Base-by-base conservation (phyloP, 2,329 filamentous ascomycete genomes). In the Capronia americana region DNA sequence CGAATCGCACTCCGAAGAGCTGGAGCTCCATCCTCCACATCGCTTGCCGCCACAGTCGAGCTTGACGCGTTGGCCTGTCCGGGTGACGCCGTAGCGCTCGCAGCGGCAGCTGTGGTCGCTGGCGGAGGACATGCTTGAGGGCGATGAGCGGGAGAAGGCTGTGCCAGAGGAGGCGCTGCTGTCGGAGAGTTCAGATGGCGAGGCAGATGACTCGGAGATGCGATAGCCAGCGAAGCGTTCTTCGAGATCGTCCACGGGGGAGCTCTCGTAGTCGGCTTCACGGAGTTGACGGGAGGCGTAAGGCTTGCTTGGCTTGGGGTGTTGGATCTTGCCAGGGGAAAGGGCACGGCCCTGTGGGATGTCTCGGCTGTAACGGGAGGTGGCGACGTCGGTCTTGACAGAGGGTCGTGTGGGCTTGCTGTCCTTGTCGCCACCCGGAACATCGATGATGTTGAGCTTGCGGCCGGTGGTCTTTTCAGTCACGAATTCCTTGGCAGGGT, bases 381-480 rank as follows among this genome's bases (percentile, higher is more conserved):
- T 74, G 77, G 76, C 77, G 82, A 83, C 74, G 79, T 81, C 75
- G 3, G 68, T 70, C 28, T 62, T 64, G 46, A 72, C 61, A 55
- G 79, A 79, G 48, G 79, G 79, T 55, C 78, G 79, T 38, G 79
- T 77, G 26, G 81, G 80, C 64, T 77, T 77, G 79, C 57, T 51
- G 48, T 61, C 46, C 46, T 66, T 68, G 59, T 66, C 58, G 66
- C 84, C 82, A 77, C 84, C 86, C 78, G 93, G 91, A 69, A 97
- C 92, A 80, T 98, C 93, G 80, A 99, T 92, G 82, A 97, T 92
- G 87, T 99, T 99, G 75, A 99, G 87, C 81, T 93, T 92, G 80
- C 95, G 94, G 83, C 93, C 92, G 64, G 95, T 98, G 79, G 93
- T 98, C 78, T 94, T 93, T 86, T 99, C 95, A 73, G 91, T 90